phyloP scores from a whole-genome alignment of 768 basidiomycete species.

The Mycena olivaceomarginata region DNA sequence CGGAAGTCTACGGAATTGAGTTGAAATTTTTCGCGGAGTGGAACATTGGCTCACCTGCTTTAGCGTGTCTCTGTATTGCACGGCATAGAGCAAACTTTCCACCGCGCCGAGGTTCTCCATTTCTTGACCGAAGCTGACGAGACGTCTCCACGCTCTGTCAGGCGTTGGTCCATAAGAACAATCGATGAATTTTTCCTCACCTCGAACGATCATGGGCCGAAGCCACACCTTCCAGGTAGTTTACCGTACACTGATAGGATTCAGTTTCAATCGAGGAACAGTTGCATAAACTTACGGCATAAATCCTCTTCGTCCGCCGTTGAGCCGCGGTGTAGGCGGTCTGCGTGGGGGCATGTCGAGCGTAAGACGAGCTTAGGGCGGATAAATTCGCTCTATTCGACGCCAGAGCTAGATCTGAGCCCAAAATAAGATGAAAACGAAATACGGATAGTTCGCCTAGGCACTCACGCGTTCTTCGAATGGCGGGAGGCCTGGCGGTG shows the following conservation, averaged over 20 bases:
- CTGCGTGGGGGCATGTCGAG: not conserved
- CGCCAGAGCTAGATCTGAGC: conserved; percentile 3
- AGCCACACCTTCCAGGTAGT: conserved; percentile 1
- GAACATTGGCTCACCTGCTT: not conserved
- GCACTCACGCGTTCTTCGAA: conserved; percentile 23
- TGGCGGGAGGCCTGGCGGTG: not conserved
- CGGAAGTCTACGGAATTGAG: conserved; percentile 10
- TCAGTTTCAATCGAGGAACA: not conserved
- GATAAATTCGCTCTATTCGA: not conserved
- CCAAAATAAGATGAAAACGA: not conserved
- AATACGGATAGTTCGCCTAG: not conserved
- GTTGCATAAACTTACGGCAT: not conserved
- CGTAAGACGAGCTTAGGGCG: not conserved
- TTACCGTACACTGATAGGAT: not conserved
- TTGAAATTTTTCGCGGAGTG: not conserved
- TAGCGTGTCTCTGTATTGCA: conserved; percentile 19
- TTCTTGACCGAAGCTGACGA: conserved; percentile 8
- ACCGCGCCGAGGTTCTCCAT: conserved; percentile 19
- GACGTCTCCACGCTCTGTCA: conserved; percentile 10
- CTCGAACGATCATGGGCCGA: not conserved
- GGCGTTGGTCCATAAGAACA: not conserved
- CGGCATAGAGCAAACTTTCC: conserved; percentile 12
- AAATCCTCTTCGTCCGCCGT: not conserved
- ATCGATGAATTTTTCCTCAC: not conserved
- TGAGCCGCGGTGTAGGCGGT: not conserved